Evolutionary conservation across 306 rosid species (phyloP).

Genomic region (Glycine latifolia): DNA sequence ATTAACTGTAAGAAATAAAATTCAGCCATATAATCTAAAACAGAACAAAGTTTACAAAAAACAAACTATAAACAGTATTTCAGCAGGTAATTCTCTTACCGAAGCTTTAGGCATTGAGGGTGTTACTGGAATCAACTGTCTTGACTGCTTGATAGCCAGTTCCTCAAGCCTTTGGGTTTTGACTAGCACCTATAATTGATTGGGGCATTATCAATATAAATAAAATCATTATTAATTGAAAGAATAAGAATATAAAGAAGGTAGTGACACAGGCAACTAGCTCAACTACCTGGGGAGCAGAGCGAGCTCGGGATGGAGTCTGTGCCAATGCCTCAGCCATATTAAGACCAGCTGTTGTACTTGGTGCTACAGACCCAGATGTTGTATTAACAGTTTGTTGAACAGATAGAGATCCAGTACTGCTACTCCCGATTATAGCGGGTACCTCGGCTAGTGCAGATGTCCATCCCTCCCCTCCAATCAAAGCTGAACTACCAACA

Average conservation of each 20-base stretch:
- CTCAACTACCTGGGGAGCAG: conserved; percentile 78
- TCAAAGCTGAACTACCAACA: conserved; percentile 77
- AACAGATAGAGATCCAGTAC: conserved; percentile 62
- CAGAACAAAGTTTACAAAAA: neutral
- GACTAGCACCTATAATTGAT: conserved; percentile 64
- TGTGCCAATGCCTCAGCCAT: conserved; percentile 96
- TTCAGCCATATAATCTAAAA: conserved; percentile 23
- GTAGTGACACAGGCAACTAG: conserved; percentile 34
- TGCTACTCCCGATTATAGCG: conserved; percentile 65
- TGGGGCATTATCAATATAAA: conserved; percentile 25
- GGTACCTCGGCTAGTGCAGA: conserved; percentile 94
- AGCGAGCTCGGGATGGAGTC: conserved; percentile 76
- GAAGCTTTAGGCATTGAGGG: conserved; percentile 85
- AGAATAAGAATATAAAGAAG: conserved; percentile 24
- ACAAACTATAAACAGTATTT: conserved; percentile 35
- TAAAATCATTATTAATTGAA: neutral
- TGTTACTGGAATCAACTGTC: conserved; percentile 93
- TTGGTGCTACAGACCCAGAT: conserved; percentile 55
- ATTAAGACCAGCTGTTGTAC: conserved; percentile 70
- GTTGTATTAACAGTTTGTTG: conserved; percentile 62
- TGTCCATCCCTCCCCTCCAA: conserved; percentile 95
- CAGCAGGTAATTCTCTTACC: conserved; percentile 51
- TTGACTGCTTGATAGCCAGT: conserved; percentile 90
- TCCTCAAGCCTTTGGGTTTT: conserved; percentile 94
- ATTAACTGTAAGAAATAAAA: conserved; percentile 35